Evolutionary conservation across 2,329 filamentous ascomycete genomes (phyloP).

Genomic region (Karstenula rhodostoma): DNA sequence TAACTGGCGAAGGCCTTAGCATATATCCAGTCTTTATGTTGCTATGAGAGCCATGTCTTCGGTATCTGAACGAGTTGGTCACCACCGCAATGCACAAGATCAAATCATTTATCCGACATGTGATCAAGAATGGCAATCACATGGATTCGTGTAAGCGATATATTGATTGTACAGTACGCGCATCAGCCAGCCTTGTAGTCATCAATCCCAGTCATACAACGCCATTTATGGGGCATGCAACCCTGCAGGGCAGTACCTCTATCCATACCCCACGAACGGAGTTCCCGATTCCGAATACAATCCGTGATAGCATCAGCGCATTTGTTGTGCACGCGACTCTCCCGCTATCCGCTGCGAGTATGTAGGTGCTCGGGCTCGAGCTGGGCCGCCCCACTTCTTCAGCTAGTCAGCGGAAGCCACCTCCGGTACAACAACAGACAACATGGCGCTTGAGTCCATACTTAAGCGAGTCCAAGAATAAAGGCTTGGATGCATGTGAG

Average conservation of each 20-base stretch:
- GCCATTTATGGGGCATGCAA: constrained; percentile 2
- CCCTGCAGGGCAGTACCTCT: neutral
- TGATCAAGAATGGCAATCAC: neutral
- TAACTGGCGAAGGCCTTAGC: too few relatives aligned
- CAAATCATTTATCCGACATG: neutral
- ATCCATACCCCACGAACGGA: neutral
- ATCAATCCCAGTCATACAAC: constrained; percentile 8
- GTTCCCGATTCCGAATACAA: neutral
- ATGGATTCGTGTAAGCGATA: neutral
- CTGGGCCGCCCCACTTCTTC: constrained; percentile 9
- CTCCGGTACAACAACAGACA: neutral
- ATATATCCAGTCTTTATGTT: too few relatives aligned
- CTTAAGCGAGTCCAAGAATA: neutral
- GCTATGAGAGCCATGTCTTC: too few relatives aligned
- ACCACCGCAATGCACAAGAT: neutral
- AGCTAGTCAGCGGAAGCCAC: constrained; percentile 12
- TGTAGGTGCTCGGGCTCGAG: neutral
- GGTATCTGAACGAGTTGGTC: neutral
- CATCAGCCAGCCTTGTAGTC: constrained; percentile 1
- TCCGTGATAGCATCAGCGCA: neutral
- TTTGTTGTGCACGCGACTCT: constrained; percentile 3
- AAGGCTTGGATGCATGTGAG: neutral
- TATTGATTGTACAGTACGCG: neutral
- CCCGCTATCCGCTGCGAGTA: constrained; percentile 2
- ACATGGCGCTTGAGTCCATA: neutral